A percentile compares a stretch with the other conserved stretches of the same genome.
Evolutionary conservation across 2,329 filamentous ascomycete genomes (phyloP).

Genomic region (Chalara sp.): DNA sequence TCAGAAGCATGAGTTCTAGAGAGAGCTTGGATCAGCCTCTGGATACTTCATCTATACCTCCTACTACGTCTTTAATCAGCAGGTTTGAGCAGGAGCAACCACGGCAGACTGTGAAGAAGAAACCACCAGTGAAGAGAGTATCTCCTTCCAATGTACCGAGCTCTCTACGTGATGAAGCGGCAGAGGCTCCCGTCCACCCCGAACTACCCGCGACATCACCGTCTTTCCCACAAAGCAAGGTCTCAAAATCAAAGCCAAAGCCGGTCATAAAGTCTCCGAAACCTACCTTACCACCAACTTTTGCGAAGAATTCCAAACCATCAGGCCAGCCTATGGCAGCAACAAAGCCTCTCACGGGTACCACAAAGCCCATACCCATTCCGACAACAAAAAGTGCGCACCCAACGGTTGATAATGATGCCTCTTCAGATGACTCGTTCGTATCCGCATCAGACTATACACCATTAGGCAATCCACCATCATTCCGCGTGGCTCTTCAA

Average conservation of each 20-base stretch:
- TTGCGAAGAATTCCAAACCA: not conserved
- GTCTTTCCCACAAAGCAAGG: not conserved
- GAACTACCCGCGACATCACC: conserved; percentile 11
- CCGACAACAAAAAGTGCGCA: conserved; percentile 3
- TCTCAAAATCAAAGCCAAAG: not conserved
- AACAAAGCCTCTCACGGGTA: conserved; percentile 5
- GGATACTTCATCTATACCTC: conserved; percentile 52
- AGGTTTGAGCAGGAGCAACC: conserved; percentile 54
- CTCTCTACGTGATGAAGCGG: no score
- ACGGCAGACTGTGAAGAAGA: conserved; percentile 8
- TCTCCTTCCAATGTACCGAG: not conserved
- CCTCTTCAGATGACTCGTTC: conserved; percentile 26
- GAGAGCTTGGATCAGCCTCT: conserved; percentile 28
- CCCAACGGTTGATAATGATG: conserved; percentile 13
- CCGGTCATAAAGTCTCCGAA: not conserved
- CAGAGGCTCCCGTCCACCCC: not conserved
- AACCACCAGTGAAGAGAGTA: conserved; percentile 6
- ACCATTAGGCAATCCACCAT: conserved; percentile 9
- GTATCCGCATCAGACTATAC: conserved; percentile 23
- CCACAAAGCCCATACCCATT: conserved; percentile 15
- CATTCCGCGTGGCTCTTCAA: conserved; percentile 20
- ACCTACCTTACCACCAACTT: conserved; percentile 5
- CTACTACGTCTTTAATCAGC: conserved; percentile 58
- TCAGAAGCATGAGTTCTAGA: conserved; percentile 15
- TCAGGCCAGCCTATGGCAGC: not conserved